Percentiles rank a stretch among this genome's conserved stretches.
Evolutionary conservation across 345 rosid species (phyloP).

Genomic region (Physaria fendleri): DNA sequence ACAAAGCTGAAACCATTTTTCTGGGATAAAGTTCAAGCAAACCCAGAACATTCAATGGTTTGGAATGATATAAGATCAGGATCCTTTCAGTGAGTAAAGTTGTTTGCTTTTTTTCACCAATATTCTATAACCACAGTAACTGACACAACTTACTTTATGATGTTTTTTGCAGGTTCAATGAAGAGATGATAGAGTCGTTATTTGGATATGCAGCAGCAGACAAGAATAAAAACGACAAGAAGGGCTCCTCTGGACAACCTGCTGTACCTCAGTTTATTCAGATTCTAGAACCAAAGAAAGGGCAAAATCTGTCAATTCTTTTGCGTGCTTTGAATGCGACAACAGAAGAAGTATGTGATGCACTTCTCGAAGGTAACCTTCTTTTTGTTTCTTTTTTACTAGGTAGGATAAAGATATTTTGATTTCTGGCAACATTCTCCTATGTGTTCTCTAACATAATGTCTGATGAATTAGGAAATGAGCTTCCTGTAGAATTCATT

Average conservation of each 20-base stretch:
- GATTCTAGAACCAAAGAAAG: constrained; percentile 80
- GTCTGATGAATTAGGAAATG: constrained; percentile 56
- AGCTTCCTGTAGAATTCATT: constrained; percentile 83
- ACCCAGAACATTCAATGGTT: constrained; percentile 91
- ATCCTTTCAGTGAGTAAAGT: constrained; percentile 84
- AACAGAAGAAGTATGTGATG: constrained; percentile 89
- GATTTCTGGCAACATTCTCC: not conserved
- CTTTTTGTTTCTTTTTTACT: not conserved
- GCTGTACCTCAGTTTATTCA: constrained; percentile 50
- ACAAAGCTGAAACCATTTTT: constrained; percentile 92
- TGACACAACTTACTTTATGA: not conserved
- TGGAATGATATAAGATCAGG: constrained; percentile 97
- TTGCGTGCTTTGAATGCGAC: constrained; percentile 84
- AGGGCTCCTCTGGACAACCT: constrained; percentile 50
- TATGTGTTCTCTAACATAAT: constrained; percentile 26
- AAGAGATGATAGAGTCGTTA: constrained; percentile 91
- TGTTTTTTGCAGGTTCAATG: constrained; percentile 86
- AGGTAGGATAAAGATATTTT: not conserved
- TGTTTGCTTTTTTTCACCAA: not conserved
- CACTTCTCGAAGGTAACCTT: constrained; percentile 77
- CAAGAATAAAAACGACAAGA: constrained; percentile 50
- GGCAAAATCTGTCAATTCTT: constrained; percentile 87
- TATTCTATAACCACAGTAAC: not conserved
- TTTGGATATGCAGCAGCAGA: constrained; percentile 68
- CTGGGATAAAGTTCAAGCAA: constrained; percentile 97